phyloP scores from a whole-genome alignment of 257 asterid species.

The Phtheirospermum japonicum region DNA sequence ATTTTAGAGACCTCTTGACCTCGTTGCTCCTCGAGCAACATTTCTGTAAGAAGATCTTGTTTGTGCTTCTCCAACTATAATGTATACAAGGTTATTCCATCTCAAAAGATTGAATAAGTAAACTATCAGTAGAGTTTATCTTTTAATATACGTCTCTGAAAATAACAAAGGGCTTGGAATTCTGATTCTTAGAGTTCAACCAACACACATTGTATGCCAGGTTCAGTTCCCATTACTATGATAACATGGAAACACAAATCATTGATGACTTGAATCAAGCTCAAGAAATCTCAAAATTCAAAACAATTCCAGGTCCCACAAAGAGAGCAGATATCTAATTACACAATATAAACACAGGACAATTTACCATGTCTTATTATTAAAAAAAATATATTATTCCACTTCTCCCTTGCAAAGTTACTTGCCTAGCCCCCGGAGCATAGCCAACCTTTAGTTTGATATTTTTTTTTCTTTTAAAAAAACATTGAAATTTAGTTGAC shows the following conservation, averaged over 20 bases:
- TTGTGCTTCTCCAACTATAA: conserved; percentile 58
- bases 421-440: too few species aligned
- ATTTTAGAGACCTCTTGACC: conserved; percentile 50
- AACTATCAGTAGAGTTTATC: conserved; percentile 1
- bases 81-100: conserved; percentile 20
- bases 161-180: neutral
- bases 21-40: conserved; percentile 62
- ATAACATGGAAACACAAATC: neutral
- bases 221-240: neutral
- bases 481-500: neutral
- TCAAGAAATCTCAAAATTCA: neutral
- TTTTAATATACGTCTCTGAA: neutral
- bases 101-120: conserved; percentile 9
- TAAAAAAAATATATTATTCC: neutral
- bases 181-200: conserved; percentile 5
- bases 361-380: neutral
- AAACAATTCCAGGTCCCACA: neutral
- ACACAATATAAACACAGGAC: too few species aligned
- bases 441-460: too few species aligned
- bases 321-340: too few species aligned
- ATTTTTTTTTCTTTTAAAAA: neutral
- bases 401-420: conserved; percentile 7
- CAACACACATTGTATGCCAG: conserved; percentile 17
- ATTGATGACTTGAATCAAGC: neutral
- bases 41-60: conserved; percentile 56